Evolutionary conservation across 257 asterid genomes (phyloP).

Genomic region (Fraxinus quadrangulata): DNA sequence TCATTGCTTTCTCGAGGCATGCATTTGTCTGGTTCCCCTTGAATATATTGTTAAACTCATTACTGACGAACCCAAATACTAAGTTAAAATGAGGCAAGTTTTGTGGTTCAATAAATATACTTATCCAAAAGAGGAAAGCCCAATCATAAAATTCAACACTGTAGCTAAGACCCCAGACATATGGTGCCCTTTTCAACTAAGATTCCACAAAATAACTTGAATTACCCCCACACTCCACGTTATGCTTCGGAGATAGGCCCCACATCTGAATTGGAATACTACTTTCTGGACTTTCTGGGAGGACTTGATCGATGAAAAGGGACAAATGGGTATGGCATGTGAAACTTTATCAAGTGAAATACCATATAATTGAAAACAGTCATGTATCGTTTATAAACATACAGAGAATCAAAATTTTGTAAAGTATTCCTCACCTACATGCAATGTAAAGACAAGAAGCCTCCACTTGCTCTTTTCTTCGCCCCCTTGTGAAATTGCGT

Average conservation of each 20-base stretch:
- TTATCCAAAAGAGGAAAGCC: neutral
- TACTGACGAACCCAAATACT: neutral
- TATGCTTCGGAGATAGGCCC: no score
- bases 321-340: no score
- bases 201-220: neutral
- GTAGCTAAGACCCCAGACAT: neutral
- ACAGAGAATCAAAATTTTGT: neutral
- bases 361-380: slow-evolving; percentile 1
- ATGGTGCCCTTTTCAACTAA: neutral
- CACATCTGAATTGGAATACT: no score
- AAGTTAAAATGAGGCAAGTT: neutral
- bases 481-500: slow-evolving; percentile 79
- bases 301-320: no score
- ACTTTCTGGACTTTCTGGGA: no score
- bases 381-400: slow-evolving; percentile 5
- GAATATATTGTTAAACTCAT: neutral
- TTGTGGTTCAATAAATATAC: neutral
- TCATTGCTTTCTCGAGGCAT: neutral
- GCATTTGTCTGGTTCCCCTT: neutral
- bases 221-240: no score
- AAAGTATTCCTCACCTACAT: slow-evolving; percentile 57
- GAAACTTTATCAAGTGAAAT: neutral
- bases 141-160: neutral
- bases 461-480: slow-evolving; percentile 78
- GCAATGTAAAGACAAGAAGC: slow-evolving; percentile 88